Conservation (phyloP, 2,329 filamentous ascomycete species). For the Cladobotryum mycophilum region DNA sequence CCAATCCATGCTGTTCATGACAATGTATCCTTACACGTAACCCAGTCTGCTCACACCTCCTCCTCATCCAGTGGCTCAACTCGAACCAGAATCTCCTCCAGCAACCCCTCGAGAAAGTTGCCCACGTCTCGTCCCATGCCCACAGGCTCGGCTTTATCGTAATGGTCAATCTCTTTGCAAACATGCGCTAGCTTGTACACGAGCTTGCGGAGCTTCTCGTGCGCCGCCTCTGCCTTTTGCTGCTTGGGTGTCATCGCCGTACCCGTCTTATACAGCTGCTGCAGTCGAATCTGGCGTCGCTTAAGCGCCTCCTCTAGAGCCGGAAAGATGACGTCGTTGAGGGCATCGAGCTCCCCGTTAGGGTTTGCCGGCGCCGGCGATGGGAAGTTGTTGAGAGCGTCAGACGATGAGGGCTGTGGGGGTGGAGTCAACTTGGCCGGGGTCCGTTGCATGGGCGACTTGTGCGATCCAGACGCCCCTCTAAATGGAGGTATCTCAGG, state of each 20-base stretch:
- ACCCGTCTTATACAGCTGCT: conserved; percentile 42
- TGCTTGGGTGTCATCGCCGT: conserved; percentile 52
- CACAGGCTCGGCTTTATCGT: conserved; percentile 79
- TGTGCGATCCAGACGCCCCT: conserved; percentile 30
- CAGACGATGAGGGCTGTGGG: conserved; percentile 23
- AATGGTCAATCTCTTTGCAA: conserved; percentile 85
- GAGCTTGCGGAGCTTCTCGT: conserved; percentile 75
- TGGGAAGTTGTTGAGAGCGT: conserved; percentile 47
- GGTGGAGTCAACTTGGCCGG: conserved; percentile 17
- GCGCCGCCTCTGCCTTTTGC: conserved; percentile 63
- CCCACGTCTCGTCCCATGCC: conserved; percentile 90
- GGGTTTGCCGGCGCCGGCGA: conserved; percentile 50
- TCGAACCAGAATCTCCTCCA: conserved; percentile 88
- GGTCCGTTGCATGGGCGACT: conserved; percentile 19
- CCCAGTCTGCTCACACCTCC: conserved; percentile 30
- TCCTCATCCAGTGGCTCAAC: conserved; percentile 82
- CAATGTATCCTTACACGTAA: background rate
- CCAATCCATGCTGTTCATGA: conserved; percentile 2
- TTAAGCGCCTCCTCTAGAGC: conserved; percentile 87
- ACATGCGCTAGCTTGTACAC: conserved; percentile 77
- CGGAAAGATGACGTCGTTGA: conserved; percentile 87
- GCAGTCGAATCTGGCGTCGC: conserved; percentile 61
- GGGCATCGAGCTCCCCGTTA: conserved; percentile 71
- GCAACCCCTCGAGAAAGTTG: conserved; percentile 81
- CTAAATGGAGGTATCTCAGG: conserved; percentile 52